Percentiles rank a stretch among this genome's conserved stretches.
These are phyloP conservation scores for Pseudogymnoascus sp. DNA, from an alignment of 2,329 filamentous ascomycete species.

Conservation along the genomic window DNA sequence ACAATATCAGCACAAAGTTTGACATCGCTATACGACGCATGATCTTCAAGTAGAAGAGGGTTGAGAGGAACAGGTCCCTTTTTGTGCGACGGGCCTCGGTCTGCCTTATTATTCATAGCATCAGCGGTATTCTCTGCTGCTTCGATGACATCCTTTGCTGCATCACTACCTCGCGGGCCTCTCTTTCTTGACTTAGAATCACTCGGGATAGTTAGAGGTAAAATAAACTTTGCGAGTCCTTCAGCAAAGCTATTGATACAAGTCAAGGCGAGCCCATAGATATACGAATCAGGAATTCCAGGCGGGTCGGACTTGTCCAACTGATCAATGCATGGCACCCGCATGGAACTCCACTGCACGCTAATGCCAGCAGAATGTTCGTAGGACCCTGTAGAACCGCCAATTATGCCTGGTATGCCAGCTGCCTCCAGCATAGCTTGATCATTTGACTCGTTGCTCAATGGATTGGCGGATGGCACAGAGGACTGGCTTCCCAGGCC, in stretches of 20 bases:
- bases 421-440: slow-evolving; percentile 85
- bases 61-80: slow-evolving; percentile 76
- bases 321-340: slow-evolving; percentile 84
- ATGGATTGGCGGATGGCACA: slow-evolving; percentile 56
- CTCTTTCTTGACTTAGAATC: slow-evolving; percentile 50
- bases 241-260: slow-evolving; percentile 89
- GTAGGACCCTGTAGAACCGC: slow-evolving; percentile 57
- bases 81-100: slow-evolving; percentile 59
- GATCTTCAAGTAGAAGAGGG: slow-evolving; percentile 65
- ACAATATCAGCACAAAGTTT: slow-evolving; percentile 73
- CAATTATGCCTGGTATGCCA: slow-evolving; percentile 80
- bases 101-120: slow-evolving; percentile 30
- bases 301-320: slow-evolving; percentile 87
- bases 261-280: slow-evolving; percentile 80
- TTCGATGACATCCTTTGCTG: slow-evolving; percentile 8
- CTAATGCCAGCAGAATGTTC: slow-evolving; percentile 72
- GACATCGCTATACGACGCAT: slow-evolving; percentile 62
- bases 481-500: slow-evolving; percentile 85
- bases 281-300: slow-evolving; percentile 78
- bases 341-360: slow-evolving; percentile 79
- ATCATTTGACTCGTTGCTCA: slow-evolving; percentile 51
- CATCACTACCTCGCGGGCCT: slow-evolving; percentile 22
- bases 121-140: neutral
- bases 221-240: slow-evolving; percentile 82
- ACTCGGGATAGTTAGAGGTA: slow-evolving; percentile 79